Conservation (phyloP, 2,329 filamentous ascomycete genomes). For the Fusarium sterilihyphosum region DNA sequence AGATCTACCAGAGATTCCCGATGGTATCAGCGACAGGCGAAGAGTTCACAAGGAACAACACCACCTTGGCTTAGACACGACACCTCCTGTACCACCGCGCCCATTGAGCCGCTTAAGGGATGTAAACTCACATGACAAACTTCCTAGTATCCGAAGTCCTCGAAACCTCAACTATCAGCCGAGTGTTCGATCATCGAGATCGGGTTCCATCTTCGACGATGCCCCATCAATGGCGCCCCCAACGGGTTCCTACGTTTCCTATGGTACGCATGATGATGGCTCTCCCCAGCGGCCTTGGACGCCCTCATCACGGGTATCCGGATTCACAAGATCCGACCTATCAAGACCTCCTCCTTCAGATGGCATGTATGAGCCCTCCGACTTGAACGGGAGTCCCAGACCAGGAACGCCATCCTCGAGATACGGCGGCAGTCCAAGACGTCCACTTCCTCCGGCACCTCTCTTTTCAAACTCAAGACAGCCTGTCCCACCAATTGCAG, state of each 20-base stretch:
- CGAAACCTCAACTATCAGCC: conserved; percentile 59
- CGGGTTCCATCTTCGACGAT: conserved; percentile 63
- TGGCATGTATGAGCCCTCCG: conserved; percentile 83
- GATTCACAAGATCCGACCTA: conserved; percentile 58
- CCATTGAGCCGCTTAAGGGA: conserved; percentile 36
- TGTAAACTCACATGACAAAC: conserved; percentile 53
- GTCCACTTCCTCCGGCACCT: conserved; percentile 88
- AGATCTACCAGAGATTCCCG: conserved; percentile 61
- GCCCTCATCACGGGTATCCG: conserved; percentile 57
- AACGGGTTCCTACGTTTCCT: conserved; percentile 71
- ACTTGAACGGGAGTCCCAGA: conserved; percentile 88
- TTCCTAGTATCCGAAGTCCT: conserved; percentile 55
- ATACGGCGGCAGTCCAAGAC: conserved; percentile 87
- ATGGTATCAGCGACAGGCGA: conserved; percentile 56
- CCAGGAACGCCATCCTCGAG: conserved; percentile 90
- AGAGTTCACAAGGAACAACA: conserved; percentile 46
- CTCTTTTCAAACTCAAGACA: conserved; percentile 73
- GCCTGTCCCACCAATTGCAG: conserved; percentile 64
- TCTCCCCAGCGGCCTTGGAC: conserved; percentile 69
- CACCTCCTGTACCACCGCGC: conserved; percentile 29
- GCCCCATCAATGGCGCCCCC: conserved; percentile 69
- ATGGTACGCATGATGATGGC: conserved; percentile 52
- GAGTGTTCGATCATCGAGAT: conserved; percentile 60
- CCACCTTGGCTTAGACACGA: conserved; percentile 29
- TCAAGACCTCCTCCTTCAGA: conserved; percentile 75